Evolutionary conservation across 805 yeast species (phyloP).

Genomic region (Millerozyma miso): DNA sequence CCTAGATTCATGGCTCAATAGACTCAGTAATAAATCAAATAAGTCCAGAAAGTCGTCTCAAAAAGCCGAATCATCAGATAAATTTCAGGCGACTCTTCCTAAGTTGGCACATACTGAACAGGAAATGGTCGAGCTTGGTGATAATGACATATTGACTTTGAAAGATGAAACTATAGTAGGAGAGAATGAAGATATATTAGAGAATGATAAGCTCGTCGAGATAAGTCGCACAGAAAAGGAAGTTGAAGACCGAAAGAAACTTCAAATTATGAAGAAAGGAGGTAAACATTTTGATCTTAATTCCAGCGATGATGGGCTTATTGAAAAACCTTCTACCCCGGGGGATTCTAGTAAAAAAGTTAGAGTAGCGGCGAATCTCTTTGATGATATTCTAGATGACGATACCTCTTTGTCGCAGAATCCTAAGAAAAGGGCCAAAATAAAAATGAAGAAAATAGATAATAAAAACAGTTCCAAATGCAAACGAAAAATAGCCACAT

Average conservation of each 20-base stretch:
- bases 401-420: constrained; percentile 2
- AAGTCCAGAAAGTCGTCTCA: constrained; percentile 4
- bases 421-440: constrained; percentile 11
- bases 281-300: constrained; percentile 12
- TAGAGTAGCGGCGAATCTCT: not conserved
- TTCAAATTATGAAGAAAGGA: constrained; percentile 18
- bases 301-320: not conserved
- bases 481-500: constrained; percentile 22
- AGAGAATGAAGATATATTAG: constrained; percentile 29
- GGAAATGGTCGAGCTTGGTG: constrained; percentile 35
- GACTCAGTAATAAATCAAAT: constrained; percentile 16
- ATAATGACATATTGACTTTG: constrained; percentile 53
- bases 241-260: constrained; percentile 21
- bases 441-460: constrained; percentile 40
- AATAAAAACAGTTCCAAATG: constrained; percentile 35
- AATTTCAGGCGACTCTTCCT: constrained; percentile 25
- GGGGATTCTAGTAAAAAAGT: constrained; percentile 1
- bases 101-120: constrained; percentile 43
- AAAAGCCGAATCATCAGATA: not conserved
- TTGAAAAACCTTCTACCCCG: not conserved
- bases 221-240: constrained; percentile 16
- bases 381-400: not conserved
- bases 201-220: constrained; percentile 23
- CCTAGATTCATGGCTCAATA: constrained; percentile 42
- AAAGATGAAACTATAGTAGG: constrained; percentile 43